Conservation (phyloP, 202 grass and related monocot genomes). For the Cymbopogon flexuosus region DNA sequence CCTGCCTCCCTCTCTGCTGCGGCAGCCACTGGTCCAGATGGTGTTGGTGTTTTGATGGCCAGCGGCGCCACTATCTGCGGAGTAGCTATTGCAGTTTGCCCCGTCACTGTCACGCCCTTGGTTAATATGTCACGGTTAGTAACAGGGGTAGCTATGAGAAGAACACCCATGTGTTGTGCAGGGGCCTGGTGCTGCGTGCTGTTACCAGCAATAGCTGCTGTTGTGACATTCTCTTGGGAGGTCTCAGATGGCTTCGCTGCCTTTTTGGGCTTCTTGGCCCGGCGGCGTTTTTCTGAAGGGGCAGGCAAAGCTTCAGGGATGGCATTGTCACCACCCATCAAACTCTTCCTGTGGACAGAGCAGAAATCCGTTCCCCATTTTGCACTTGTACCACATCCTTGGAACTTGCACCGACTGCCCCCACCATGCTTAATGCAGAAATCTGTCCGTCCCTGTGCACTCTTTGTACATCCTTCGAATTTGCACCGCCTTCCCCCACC, state of each 20-base stretch:
- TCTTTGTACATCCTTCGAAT: constrained; percentile 47
- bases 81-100: background rate
- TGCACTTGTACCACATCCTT: constrained; percentile 40
- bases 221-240: constrained; percentile 11
- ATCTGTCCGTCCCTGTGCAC: constrained; percentile 50
- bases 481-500: constrained; percentile 56
- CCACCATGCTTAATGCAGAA: constrained; percentile 54
- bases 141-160: background rate
- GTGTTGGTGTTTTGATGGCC: constrained; percentile 19
- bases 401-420: constrained; percentile 43
- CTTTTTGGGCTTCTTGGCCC: constrained; percentile 30
- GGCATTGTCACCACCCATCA: background rate
- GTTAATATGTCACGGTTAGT: constrained; percentile 13
- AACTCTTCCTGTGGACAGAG: constrained; percentile 36
- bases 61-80: background rate
- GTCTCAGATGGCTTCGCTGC: background rate
- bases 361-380: constrained; percentile 47
- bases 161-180: background rate
- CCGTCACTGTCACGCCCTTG: background rate
- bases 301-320: constrained; percentile 19
- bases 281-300: constrained; percentile 17
- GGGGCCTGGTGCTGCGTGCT: constrained; percentile 6
- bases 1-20: background rate
- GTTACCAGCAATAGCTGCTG: constrained; percentile 27
- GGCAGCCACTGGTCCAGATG: background rate